Evolutionary conservation across 495 filamentous ascomycete species (phyloP), one percentile per base, ranked within the genome.

Genomic region (Neurospora sp.): DNA sequence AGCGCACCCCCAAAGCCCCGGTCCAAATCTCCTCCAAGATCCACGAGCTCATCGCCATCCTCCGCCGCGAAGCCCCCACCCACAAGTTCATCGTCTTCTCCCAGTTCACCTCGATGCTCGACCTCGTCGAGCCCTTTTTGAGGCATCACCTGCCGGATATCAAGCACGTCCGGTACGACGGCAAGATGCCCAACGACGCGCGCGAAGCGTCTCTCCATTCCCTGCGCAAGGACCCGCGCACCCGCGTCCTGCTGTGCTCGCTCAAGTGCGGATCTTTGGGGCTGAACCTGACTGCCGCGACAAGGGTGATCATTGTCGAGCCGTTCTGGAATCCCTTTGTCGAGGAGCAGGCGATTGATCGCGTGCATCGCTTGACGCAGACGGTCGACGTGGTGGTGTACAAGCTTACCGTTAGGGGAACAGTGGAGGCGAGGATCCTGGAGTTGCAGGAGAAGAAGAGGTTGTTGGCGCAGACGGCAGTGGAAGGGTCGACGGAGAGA

Each of bases 261-360:
- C 85, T 99, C 70, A 94, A 95, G 72, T 97, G 96, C 78, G 96
- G 96, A 74, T 93, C 93, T 16, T 80, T 99, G 48, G 96, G 96
- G 3, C 88, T 99, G 17, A 99, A 99, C 80, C 86, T 99, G 39
- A 98, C 96, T 5, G 96, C 95, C 0, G 96, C 96, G 17, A 94
- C 91, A 73, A 87, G 96, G 42, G 96, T 99, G 9, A 88, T 99
- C 45, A 98, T 99, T 78, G 83, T 99, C 40, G 96, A 99, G 78
- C 96, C 96, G 0, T 99, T 98, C 81, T 99, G 96, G 96, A 99
- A 99, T 82, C 96, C 68, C 84, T 99, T 99, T 75, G 92, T 98
- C 37, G 96, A 99, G 86, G 96, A 98, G 80, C 96, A 98, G 86
- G 96, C 96, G 10, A 99, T 99, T 76, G 96, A 99, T 80, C 94